Base-by-base conservation (phyloP, 1,284 basidiomycete genomes). In the Ganoderma sp. region DNA sequence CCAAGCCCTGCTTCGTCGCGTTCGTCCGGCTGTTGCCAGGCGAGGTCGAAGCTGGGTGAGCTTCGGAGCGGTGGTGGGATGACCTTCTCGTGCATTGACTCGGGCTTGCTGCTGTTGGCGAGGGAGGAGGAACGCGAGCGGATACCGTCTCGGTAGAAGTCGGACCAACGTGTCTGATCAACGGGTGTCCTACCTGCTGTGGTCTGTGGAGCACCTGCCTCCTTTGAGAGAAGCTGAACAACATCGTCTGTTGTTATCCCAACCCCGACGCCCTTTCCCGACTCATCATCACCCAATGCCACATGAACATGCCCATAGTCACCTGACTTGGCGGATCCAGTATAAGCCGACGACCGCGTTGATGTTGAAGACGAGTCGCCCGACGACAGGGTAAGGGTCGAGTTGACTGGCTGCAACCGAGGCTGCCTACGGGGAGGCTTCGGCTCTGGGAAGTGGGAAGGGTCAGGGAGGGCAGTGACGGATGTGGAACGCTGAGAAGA, bases 301-400 rank as follows among this genome's bases (percentile, higher is more conserved):
- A 92, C 86, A 71, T 87, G 89, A 58, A 92, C 85, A 76, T 88
- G 85, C 34, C 84, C 83, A 67, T 85, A 88, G 78, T 92, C 91
- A 54, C 83, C 83, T 61, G 87, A 86, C 28, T 88, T 89, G 65
- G 87, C 90, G 37, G 87, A 88, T 75, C 84, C 89, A 32, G 90
- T 89, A 76, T 92, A 92, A 12, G 91, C 90, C 10, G 91, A 92
- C 3, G 92, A 93, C 67, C 91, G 86, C 8, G 90, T 88, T 4
- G 91, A 93, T 2, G 85, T 83, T 50, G 89, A 87, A 12, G 90
- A 88, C 1, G 91, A 91, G 63, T 85, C 85, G 52, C 86, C 84
- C 4, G 88, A 90, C 3, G 90, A 92, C 63, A 91, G 86, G 25
- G 87, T 52, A 83, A 83, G 45, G 81, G 79, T 78, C 15, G 76